Evolutionary conservation across 2,329 filamentous ascomycete genomes (phyloP), one percentile per base, ranked within the genome.

Genomic region (Magnaporthiopsis rhizophila): DNA sequence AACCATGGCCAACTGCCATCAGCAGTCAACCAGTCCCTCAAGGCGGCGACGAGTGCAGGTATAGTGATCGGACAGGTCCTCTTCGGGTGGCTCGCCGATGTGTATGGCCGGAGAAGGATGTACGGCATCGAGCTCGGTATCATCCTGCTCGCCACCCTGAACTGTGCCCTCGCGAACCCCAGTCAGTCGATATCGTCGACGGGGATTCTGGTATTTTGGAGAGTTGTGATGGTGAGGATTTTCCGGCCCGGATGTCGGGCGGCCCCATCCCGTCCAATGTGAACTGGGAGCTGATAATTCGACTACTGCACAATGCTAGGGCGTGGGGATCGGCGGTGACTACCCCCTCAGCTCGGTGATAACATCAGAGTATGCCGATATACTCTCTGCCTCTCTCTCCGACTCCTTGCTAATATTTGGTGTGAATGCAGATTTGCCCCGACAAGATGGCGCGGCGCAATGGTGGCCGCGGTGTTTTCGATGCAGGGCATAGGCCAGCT

Each of bases 401-500:
- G 18, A n/a, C 1, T n/a, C 12, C 45, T n/a, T 6, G 21, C 50
- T 58, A 57, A 21, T 24, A 53, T 50, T 64, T 4, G 45, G 5
- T n/a, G 7, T 21, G 3, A 11, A n/a, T 11, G 4, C 68, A 86
- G 85, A 70, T 94, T 94, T 72, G 89, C 90, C 11, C 91, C 89
- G 3, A 94, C 90, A 15, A 86, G 89, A 70, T 92, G 89, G 86
- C 83, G 91, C 70, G 91, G 90, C 66, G 89, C 87, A 65, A 94
- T 95, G 88, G 90, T 95, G 80, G 89, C 87, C 13, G 83, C 89
- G 21, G 90, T 94, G 61, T 95, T 95, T 72, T 89, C 89, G 53
- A 93, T 93, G 89, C 91, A 95, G 71, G 90, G 90, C 61, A 80
- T 92, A 32, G 90, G 91, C n/a, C 90, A 94, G 71, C 85, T 94